Evolutionary conservation across 164 flowering plant species (phyloP), one percentile per base, ranked within the genome.

Genomic region (Vitis rotundifolia): DNA sequence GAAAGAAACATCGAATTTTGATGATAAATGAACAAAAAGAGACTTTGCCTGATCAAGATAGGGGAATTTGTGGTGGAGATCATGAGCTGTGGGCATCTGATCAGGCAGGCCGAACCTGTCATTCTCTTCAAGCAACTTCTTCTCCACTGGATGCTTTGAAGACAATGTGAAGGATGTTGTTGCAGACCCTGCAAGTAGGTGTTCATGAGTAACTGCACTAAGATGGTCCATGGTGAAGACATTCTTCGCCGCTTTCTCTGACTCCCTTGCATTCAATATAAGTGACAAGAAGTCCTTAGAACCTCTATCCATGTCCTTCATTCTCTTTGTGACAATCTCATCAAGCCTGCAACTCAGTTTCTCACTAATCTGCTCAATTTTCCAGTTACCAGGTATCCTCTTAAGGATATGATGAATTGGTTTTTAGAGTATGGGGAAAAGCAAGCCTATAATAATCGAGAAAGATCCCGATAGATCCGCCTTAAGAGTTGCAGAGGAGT

Each of bases 391-490:
- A 0, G 97, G 98, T 9, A 93, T 80, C 62, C 91, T 77, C 73
- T 79, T 86, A 13, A 96, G 85, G 57, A 93, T 79, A 70, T 85
- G 89, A 55, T 92, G 76, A 63, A 89, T 81, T 1, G 99, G 99
- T 67, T 88, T 91, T 66, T 91, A 97, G 15, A 96, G 85, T 11
- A 93, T 77, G 3, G 99, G 98, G 18, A 85, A 54, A 11, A 96
- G 84, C 16, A 91, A 69, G 29, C 99, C 99, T 8, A 92, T 65
- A 53, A 96, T 79, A 76, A 89, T 87, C 0, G 98, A 91, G 67
- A 90, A 78, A 0, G 98, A 90, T 18, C 92, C 98, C 0, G 97
- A 82, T 16, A 93, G 78, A 77, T 96, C 98, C 98, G 91, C 89
- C 76, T 91, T 96, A 14, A 96, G 88, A 62, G 81, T 81, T 15